phyloP scores from a whole-genome alignment of 2,329 filamentous ascomycete species.

The Ceratocystis huliohia region DNA sequence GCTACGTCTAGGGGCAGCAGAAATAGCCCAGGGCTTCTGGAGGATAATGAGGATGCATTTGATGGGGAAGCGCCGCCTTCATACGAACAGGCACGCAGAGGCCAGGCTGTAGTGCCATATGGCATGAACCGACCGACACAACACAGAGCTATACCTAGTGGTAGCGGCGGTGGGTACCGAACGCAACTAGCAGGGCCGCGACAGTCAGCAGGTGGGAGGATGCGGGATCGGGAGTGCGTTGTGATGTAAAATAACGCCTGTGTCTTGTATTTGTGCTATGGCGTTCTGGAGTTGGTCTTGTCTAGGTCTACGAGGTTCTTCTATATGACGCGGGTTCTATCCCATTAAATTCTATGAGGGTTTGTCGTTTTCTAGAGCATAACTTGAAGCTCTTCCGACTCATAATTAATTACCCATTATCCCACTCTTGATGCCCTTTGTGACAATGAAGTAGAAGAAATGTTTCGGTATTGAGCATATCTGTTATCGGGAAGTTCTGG shows the following conservation, averaged over 20 bases:
- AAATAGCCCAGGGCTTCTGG: neutral
- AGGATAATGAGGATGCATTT: neutral
- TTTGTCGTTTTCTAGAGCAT: no score
- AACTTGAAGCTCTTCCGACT: no score
- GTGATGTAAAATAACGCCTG: constrained; percentile 2
- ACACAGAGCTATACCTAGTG: neutral
- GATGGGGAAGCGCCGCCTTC: constrained; percentile 9
- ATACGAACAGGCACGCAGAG: constrained; percentile 11
- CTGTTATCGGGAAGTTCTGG: no score
- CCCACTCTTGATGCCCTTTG: no score
- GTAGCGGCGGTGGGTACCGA: neutral
- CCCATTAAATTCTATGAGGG: no score
- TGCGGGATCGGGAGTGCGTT: constrained; percentile 11
- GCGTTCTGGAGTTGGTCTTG: constrained; percentile 4
- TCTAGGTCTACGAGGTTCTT: neutral
- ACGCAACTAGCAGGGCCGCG: neutral
- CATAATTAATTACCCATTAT: no score
- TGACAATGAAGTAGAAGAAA: no score
- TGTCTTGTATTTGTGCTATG: neutral
- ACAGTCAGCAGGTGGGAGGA: neutral
- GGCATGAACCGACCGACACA: neutral
- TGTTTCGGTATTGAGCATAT: no score
- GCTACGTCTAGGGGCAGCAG: neutral
- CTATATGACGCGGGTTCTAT: no score
- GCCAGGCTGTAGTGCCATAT: neutral